Conservation (phyloP, 768 basidiomycete genomes). For the Mycena maculata region DNA sequence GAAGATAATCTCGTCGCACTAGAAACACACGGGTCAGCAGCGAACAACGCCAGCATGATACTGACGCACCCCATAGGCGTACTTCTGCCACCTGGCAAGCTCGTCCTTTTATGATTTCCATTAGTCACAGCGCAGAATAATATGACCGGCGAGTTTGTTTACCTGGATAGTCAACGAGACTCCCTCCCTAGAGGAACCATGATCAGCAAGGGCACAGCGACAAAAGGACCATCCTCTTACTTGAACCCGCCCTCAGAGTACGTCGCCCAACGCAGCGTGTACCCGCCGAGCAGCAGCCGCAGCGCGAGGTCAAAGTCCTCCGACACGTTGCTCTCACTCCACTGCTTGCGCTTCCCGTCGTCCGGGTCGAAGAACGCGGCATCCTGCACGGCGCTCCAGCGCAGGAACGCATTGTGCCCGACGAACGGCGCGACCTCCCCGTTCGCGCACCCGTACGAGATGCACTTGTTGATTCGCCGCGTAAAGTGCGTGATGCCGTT, state of each 20-base stretch:
- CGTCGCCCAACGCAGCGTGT: slow-evolving; percentile 84
- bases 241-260: slow-evolving; percentile 89
- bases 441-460: slow-evolving; percentile 82
- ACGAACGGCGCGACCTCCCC: slow-evolving; percentile 88
- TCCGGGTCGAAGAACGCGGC: slow-evolving; percentile 76
- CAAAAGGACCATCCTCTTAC: slow-evolving; percentile 88
- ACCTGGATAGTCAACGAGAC: too few relatives aligned
- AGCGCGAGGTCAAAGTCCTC: slow-evolving; percentile 87
- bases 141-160: too few relatives aligned
- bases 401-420: slow-evolving; percentile 87
- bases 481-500: slow-evolving; percentile 93
- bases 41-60: neutral
- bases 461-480: slow-evolving; percentile 85
- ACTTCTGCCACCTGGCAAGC: slow-evolving; percentile 91
- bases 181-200: too few relatives aligned
- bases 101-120: too few relatives aligned
- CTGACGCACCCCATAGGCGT: slow-evolving; percentile 58
- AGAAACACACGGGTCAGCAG: slow-evolving; percentile 15
- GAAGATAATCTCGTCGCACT: slow-evolving; percentile 83
- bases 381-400: slow-evolving; percentile 90
- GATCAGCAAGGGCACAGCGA: slow-evolving; percentile 53
- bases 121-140: too few relatives aligned
- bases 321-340: slow-evolving; percentile 81
- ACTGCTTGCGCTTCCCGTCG: slow-evolving; percentile 74
- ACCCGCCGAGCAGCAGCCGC: slow-evolving; percentile 74